These are phyloP conservation scores for Nakazawaea wyomingensis DNA, from an alignment of 805 yeast genomes.

Conservation along the genomic window DNA sequence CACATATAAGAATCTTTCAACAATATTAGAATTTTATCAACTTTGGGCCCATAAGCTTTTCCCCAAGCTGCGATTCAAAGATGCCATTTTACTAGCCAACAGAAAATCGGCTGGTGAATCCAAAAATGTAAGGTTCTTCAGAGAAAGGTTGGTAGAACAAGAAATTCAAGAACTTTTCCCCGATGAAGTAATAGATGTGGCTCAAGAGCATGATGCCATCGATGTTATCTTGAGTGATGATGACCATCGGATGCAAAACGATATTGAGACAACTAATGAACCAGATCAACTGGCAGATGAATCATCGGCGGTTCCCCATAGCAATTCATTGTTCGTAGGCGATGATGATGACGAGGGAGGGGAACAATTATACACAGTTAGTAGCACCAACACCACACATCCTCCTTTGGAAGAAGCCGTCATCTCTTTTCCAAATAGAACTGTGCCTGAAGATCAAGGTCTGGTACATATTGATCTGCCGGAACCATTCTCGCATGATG, in stretches of 20 bases:
- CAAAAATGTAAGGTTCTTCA: conserved; percentile 37
- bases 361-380: conserved; percentile 18
- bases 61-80: conserved; percentile 76
- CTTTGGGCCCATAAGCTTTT: conserved; percentile 71
- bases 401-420: background rate
- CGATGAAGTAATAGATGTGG: conserved; percentile 4
- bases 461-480: too few relatives aligned
- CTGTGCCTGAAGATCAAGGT: too few relatives aligned
- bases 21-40: conserved; percentile 54
- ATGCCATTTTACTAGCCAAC: conserved; percentile 53
- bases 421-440: too few relatives aligned
- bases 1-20: conserved; percentile 44
- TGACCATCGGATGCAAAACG: too few relatives aligned
- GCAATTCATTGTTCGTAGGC: conserved; percentile 16
- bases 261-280: too few relatives aligned
- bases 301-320: background rate
- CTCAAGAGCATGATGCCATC: background rate
- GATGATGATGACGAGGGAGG: conserved; percentile 14
- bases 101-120: conserved; percentile 41
- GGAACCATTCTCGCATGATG: conserved; percentile 14
- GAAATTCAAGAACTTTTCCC: conserved; percentile 25
- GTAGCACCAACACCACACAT: background rate
- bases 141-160: conserved; percentile 27
- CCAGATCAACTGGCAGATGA: too few relatives aligned
- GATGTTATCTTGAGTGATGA: conserved; percentile 1